Evolutionary conservation across 305 asterid species (phyloP).

Genomic region (Lippia alba): DNA sequence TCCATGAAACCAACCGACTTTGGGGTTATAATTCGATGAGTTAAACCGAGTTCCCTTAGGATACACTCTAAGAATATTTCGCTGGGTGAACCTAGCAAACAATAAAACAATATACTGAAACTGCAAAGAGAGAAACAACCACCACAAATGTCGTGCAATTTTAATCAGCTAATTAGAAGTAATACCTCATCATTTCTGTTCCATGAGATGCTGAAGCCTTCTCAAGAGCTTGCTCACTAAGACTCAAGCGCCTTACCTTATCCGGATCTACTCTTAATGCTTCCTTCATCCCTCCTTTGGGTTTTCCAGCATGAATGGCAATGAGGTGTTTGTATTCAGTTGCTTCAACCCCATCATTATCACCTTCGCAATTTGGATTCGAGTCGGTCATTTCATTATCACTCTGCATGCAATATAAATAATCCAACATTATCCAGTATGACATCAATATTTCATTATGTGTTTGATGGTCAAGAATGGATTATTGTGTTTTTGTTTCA

Average conservation of each 20-base stretch:
- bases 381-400: constrained; percentile 37
- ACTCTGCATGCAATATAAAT: constrained; percentile 37
- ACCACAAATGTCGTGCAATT: constrained; percentile 19
- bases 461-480: neutral
- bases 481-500: no score
- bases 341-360: constrained; percentile 50
- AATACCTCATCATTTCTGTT: constrained; percentile 73
- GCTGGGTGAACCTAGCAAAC: constrained; percentile 74
- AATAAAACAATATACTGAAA: constrained; percentile 10
- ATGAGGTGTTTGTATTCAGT: constrained; percentile 70
- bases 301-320: constrained; percentile 94
- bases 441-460: constrained; percentile 1
- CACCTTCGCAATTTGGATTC: constrained; percentile 37
- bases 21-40: constrained; percentile 90
- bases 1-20: constrained; percentile 89
- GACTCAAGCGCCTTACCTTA: constrained; percentile 89
- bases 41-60: constrained; percentile 83
- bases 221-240: constrained; percentile 83
- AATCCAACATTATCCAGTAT: constrained; percentile 32
- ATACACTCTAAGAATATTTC: constrained; percentile 75
- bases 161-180: constrained; percentile 5
- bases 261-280: constrained; percentile 63
- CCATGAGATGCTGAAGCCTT: constrained; percentile 68
- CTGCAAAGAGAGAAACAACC: constrained; percentile 28
- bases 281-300: constrained; percentile 78